Evolutionary conservation across 1,139 yeast genomes (phyloP).

Genomic region (Diutina scorzettiae): DNA sequence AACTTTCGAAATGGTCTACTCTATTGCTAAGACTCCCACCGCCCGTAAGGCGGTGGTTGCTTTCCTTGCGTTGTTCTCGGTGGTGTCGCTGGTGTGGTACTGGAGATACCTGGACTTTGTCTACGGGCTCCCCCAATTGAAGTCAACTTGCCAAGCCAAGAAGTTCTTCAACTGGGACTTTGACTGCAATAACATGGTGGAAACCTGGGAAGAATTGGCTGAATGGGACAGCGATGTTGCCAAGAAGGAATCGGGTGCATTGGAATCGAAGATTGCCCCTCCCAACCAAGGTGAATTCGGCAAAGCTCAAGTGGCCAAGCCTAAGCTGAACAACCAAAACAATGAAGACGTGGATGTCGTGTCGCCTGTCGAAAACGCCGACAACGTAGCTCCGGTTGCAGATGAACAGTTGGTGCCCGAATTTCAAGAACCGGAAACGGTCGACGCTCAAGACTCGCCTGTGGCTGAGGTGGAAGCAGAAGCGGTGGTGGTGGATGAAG

Average conservation of each 20-base stretch:
- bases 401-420: slow-evolving; percentile 5
- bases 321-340: neutral
- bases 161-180: slow-evolving; percentile 75
- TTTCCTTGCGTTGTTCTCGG: slow-evolving; percentile 36
- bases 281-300: slow-evolving; percentile 5
- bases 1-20: slow-evolving; percentile 44
- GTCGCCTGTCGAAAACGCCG: neutral
- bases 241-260: neutral
- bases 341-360: neutral
- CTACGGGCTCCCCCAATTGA: slow-evolving; percentile 80
- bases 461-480: slow-evolving; percentile 5
- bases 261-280: neutral
- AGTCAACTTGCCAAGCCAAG: slow-evolving; percentile 46
- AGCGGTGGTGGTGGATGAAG: neutral
- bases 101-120: slow-evolving; percentile 58
- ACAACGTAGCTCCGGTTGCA: neutral
- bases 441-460: slow-evolving; percentile 3
- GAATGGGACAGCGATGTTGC: neutral
- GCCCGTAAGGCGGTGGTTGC: slow-evolving; percentile 21
- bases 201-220: slow-evolving; percentile 14
- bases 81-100: slow-evolving; percentile 44
- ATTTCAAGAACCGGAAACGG: slow-evolving; percentile 1
- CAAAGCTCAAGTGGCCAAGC: neutral
- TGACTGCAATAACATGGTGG: slow-evolving; percentile 53
- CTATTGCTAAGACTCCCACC: slow-evolving; percentile 10